Evolutionary conservation across 108 stramenopile species (phyloP).

Genomic region (Skeletonema tropicum): DNA sequence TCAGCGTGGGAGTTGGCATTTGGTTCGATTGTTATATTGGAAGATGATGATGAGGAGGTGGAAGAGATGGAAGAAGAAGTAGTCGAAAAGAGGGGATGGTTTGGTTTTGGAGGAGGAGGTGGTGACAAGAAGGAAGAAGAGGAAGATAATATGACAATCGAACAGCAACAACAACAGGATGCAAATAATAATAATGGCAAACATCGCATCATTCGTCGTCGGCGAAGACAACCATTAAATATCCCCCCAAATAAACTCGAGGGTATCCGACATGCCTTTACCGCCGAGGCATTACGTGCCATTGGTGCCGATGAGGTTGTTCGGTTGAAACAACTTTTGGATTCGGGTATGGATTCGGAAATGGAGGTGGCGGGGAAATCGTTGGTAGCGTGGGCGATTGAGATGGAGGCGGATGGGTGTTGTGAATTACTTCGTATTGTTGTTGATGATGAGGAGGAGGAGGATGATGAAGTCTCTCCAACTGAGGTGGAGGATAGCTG

Average conservation of each 20-base stretch:
- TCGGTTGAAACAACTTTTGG: constrained; percentile 66
- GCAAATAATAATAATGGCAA: background rate
- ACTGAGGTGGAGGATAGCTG: background rate
- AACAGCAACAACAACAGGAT: constrained; percentile 5
- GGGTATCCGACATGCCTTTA: constrained; percentile 84
- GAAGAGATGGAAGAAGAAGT: constrained; percentile 21
- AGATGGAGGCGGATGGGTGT: constrained; percentile 75
- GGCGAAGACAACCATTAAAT: constrained; percentile 52
- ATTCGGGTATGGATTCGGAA: constrained; percentile 69
- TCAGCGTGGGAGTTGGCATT: constrained; percentile 88
- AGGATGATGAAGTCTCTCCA: background rate
- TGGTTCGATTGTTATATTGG: constrained; percentile 38
- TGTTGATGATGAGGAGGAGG: background rate
- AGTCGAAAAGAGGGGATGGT: constrained; percentile 29
- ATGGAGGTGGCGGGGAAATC: constrained; percentile 64
- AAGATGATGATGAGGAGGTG: constrained; percentile 6
- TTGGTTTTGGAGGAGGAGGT: constrained; percentile 41
- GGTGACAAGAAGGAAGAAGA: constrained; percentile 31
- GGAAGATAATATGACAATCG: constrained; percentile 10
- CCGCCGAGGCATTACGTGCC: constrained; percentile 83
- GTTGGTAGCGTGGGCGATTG: constrained; percentile 69
- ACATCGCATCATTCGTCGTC: background rate
- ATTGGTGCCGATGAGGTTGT: constrained; percentile 83
- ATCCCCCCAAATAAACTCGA: constrained; percentile 72
- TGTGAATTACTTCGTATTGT: constrained; percentile 40